phyloP scores from a whole-genome alignment of 352 stramenopile species.

The Halophytophthora polymorphica region DNA sequence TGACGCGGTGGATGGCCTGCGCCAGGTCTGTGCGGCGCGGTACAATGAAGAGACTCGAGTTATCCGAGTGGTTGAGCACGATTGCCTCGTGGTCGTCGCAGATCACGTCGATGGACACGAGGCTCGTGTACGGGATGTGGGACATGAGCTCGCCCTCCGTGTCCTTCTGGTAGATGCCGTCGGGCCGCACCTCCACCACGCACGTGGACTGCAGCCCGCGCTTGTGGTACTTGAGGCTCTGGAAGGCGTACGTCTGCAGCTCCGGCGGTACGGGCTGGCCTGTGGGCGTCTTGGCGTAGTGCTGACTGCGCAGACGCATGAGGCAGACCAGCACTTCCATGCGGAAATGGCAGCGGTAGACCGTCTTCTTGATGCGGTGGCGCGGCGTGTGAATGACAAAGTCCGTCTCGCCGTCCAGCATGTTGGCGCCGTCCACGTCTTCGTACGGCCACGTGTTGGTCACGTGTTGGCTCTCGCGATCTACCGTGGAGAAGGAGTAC shows the following conservation, averaged over 20 bases:
- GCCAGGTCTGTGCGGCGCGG: conserved; percentile 63
- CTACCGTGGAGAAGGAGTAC: conserved; percentile 68
- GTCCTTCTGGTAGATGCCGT: conserved; percentile 77
- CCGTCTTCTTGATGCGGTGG: conserved; percentile 78
- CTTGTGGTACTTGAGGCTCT: conserved; percentile 59
- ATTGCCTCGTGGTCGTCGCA: conserved; percentile 72
- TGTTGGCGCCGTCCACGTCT: conserved; percentile 59
- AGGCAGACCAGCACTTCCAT: conserved; percentile 84
- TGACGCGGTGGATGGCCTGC: conserved; percentile 63
- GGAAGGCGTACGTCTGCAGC: conserved; percentile 53
- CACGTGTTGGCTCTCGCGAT: conserved; percentile 62
- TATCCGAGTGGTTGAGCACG: conserved; percentile 74
- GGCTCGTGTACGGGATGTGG: conserved; percentile 77
- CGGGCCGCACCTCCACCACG: conserved; percentile 62
- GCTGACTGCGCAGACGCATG: conserved; percentile 66
- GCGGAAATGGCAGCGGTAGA: conserved; percentile 76
- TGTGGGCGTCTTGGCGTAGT: conserved; percentile 40
- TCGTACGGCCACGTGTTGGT: conserved; percentile 84
- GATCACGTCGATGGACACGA: conserved; percentile 83
- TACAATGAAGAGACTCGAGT: conserved; percentile 78
- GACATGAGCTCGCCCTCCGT: conserved; percentile 73
- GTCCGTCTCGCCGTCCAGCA: conserved; percentile 73
- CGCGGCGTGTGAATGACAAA: conserved; percentile 75
- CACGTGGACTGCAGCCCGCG: conserved; percentile 59
- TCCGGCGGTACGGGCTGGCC: conserved; percentile 23